These are phyloP conservation scores for Tulasnella sp. DNA, from an alignment of 768 basidiomycete species.

Conservation along the genomic window DNA sequence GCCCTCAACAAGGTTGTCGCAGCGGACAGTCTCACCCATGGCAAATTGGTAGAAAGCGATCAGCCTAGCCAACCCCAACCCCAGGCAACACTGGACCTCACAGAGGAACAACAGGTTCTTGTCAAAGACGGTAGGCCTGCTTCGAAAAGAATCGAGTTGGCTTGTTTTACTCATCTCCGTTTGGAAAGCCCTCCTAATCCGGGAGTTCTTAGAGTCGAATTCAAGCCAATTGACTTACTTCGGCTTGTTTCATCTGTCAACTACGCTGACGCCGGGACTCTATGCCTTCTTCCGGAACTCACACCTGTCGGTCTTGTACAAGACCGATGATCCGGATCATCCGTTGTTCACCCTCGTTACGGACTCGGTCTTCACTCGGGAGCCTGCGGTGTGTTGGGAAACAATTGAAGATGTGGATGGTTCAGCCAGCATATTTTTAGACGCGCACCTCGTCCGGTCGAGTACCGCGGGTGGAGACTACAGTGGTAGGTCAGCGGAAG, in stretches of 20 bases:
- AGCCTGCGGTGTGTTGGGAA: constrained; percentile 84
- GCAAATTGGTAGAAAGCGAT: constrained; percentile 46
- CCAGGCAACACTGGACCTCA: constrained; percentile 32
- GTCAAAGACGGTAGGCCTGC: constrained; percentile 57
- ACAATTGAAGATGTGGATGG: constrained; percentile 83
- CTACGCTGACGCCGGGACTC: constrained; percentile 43
- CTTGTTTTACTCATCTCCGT: background rate
- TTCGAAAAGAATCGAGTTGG: background rate
- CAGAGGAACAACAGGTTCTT: constrained; percentile 51
- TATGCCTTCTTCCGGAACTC: constrained; percentile 89
- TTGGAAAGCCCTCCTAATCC: constrained; percentile 54
- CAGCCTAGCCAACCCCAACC: constrained; percentile 24
- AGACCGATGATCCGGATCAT: constrained; percentile 33
- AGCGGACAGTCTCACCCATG: constrained; percentile 65
- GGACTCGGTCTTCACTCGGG: constrained; percentile 70
- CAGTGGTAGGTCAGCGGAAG: constrained; percentile 63
- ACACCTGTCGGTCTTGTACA: constrained; percentile 82
- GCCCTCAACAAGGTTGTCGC: constrained; percentile 69
- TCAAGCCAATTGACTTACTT: constrained; percentile 82
- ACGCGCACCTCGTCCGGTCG: constrained; percentile 54
- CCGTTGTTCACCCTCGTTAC: constrained; percentile 74
- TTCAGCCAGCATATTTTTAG: constrained; percentile 66
- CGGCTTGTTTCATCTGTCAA: constrained; percentile 72
- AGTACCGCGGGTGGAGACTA: constrained; percentile 74
- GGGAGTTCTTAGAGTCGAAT: constrained; percentile 59